These are phyloP conservation scores for Camellia sinensis DNA, from an alignment of 148 eudicot species.

Conservation along the genomic window DNA sequence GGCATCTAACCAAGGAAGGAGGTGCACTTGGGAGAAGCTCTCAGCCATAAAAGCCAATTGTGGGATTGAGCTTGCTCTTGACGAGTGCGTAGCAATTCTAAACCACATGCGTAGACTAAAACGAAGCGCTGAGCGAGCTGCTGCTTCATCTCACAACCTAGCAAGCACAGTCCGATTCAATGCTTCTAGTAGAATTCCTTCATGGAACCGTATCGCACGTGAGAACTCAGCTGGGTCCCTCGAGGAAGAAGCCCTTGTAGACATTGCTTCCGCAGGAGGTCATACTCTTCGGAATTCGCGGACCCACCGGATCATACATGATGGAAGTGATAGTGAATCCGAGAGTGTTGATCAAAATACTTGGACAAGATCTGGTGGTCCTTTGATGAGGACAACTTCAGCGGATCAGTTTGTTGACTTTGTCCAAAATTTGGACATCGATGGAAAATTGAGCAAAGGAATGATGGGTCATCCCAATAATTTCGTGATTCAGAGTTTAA, in stretches of 20 bases:
- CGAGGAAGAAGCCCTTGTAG: conserved; percentile 63
- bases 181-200: conserved; percentile 84
- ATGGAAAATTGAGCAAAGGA: conserved; percentile 34
- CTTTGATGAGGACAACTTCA: conserved; percentile 90
- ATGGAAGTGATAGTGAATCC: conserved; percentile 84
- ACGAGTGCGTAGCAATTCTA: conserved; percentile 78
- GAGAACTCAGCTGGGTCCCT: conserved; percentile 94
- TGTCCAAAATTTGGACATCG: conserved; percentile 65
- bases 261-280: conserved; percentile 37
- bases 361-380: conserved; percentile 96
- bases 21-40: conserved; percentile 98
- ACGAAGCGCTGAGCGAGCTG: conserved; percentile 58
- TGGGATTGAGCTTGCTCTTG: conserved; percentile 86
- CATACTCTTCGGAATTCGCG: conserved; percentile 32
- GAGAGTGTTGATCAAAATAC: conserved; percentile 56
- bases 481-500: conserved; percentile 30
- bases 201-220: conserved; percentile 90
- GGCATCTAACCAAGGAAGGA: conserved; percentile 91
- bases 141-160: conserved; percentile 53
- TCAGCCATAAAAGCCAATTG: conserved; percentile 97
- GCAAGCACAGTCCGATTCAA: conserved; percentile 46
- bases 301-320: conserved; percentile 37
- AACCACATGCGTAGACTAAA: conserved; percentile 95
- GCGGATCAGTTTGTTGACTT: conserved; percentile 68
- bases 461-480: conserved; percentile 35